A percentile compares a stretch with the other conserved stretches of the same genome.
phyloP scores from a whole-genome alignment of 345 rosid species.

The Laguncularia racemosa region DNA sequence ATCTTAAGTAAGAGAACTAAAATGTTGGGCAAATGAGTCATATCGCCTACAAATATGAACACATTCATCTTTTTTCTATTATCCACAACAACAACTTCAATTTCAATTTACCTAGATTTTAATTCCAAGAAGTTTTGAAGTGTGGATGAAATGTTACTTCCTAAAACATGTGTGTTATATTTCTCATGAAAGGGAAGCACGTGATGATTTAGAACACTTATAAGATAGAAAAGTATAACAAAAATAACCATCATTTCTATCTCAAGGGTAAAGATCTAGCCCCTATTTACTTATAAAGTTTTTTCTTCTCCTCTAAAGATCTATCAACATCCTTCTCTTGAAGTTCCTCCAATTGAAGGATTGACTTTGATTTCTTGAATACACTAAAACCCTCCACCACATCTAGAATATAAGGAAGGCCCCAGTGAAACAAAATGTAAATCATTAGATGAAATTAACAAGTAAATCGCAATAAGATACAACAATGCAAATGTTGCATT shows the following conservation, averaged over 20 bases:
- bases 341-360: constrained; percentile 20
- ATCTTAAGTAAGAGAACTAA: too few relatives aligned
- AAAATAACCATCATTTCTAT: neutral
- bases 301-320: constrained; percentile 37
- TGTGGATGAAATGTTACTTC: constrained; percentile 62
- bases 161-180: constrained; percentile 71
- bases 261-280: constrained; percentile 27
- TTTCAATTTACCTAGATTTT: constrained; percentile 51
- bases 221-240: neutral
- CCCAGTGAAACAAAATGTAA: neutral
- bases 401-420: constrained; percentile 19
- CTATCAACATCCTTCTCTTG: constrained; percentile 20
- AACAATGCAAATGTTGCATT: too few relatives aligned
- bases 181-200: constrained; percentile 34
- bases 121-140: constrained; percentile 61
- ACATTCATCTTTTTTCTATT: too few relatives aligned
- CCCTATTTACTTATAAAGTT: constrained; percentile 52
- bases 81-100: too few relatives aligned
- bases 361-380: constrained; percentile 42
- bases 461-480: neutral
- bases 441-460: neutral
- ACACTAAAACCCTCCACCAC: constrained; percentile 76
- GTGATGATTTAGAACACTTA: neutral
- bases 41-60: too few relatives aligned
- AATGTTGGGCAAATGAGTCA: too few relatives aligned